Conservation (phyloP, 176 grass and related monocot species). For the Triticum urartu region DNA sequence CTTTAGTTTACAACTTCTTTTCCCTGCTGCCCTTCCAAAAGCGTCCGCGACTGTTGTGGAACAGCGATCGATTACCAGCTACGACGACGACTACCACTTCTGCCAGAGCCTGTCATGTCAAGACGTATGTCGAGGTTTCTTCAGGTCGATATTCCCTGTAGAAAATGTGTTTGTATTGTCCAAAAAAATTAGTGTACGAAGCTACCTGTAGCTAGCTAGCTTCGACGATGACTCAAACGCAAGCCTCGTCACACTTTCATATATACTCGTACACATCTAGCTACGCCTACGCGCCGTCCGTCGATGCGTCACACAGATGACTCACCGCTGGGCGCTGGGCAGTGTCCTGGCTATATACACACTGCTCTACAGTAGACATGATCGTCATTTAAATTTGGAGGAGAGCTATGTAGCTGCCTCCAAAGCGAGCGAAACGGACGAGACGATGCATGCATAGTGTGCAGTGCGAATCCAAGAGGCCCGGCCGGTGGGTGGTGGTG, state of each 20-base stretch:
- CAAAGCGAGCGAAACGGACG: neutral
- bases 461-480: neutral
- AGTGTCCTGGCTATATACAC: neutral
- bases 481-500: neutral
- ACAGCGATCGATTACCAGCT: neutral
- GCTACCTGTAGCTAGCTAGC: neutral
- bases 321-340: neutral
- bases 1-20: neutral
- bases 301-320: neutral
- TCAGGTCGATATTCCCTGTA: neutral
- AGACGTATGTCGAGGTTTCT: neutral
- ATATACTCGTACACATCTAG: neutral
- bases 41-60: slow-evolving; percentile 8
- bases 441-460: neutral
- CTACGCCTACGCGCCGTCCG: neutral
- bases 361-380: neutral
- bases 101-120: neutral
- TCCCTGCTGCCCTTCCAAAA: neutral
- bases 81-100: neutral
- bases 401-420: neutral
- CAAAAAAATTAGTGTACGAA: neutral
- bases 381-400: neutral
- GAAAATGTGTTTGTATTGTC: neutral
- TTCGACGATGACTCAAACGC: neutral
- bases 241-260: neutral